Evolutionary conservation across 441 rosid genomes (phyloP).

Genomic region (Euphorbia schlechtendalii): DNA sequence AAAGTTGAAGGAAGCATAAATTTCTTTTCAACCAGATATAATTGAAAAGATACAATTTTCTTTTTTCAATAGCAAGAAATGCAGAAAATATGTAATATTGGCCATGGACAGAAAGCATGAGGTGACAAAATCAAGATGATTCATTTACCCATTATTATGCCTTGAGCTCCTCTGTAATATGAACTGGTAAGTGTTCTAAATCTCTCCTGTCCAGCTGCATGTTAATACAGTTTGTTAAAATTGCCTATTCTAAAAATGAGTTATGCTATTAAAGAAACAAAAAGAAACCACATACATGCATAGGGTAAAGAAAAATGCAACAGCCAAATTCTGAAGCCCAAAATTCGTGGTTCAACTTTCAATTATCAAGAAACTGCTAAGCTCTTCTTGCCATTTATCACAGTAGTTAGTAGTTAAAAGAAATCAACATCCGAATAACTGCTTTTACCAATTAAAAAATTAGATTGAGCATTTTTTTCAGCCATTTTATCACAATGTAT

Average conservation of each 20-base stretch:
- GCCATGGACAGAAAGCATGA: neutral
- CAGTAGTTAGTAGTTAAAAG: neutral
- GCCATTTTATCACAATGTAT: neutral
- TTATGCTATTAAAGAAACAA: neutral
- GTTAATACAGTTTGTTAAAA: constrained; percentile 15
- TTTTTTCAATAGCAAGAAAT: neutral
- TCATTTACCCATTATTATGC: constrained; percentile 56
- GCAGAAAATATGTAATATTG: neutral
- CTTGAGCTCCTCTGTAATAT: constrained; percentile 83
- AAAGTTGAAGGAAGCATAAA: neutral
- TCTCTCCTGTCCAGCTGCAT: constrained; percentile 79
- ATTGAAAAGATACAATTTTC: neutral
- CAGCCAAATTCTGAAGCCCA: neutral
- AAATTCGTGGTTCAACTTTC: neutral
- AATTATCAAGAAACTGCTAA: neutral
- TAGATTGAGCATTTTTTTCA: neutral
- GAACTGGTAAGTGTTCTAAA: constrained; percentile 81
- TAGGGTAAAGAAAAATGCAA: neutral
- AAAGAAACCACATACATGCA: neutral
- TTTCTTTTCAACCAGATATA: neutral
- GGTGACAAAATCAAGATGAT: constrained; percentile 1
- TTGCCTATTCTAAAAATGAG: constrained; percentile 1
- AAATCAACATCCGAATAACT: neutral
- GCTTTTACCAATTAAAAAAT: neutral
- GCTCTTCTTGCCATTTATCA: constrained; percentile 2